Base-by-base conservation (phyloP, 305 asterid species). In the Fraxinus latifolia region DNA sequence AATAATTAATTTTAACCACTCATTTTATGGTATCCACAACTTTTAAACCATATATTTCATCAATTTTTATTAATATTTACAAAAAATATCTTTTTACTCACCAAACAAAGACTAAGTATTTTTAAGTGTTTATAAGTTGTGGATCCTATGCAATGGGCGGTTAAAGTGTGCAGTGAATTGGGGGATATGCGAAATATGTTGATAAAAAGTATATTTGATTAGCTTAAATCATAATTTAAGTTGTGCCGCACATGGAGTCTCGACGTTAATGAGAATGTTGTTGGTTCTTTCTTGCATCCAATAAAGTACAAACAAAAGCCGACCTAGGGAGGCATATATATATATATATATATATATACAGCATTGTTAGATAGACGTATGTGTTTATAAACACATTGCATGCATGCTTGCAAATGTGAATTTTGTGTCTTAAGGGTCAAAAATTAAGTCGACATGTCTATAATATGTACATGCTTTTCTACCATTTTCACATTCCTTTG, bases 381-480 rank as follows among this genome's bases (percentile, higher is more conserved):
- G 23, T 17, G 23, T 15, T n/a, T 3, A 15, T 55, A 7, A 15
- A 55, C 23, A 55, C 23, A 53, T 15, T 55, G 65, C 65, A 55
- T 17, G 7, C 65, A 19, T 55, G 19, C 7, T 55, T 55, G 23
- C 0, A 1, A 15, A 55, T 14, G 62, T 50, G 62, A 15, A 17
- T 15, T 55, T 34, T 34, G 39, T 34, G 39, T 34, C 37, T n/a
- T n/a, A 53, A 17, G 6, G 17, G 65, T 55, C 25, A 55, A 15
- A 15, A n/a, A 14, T 44, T 89, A 80, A 83, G 87, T 83, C 83
- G 53, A 87, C 23, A 17, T 83, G 91, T 89, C 89, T 78, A 39
- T 84, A 87, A 88, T 90, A 89, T 91, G 87, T 88, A 84, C 44
- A 53, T 90, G 93, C 85, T 76, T 89, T 82, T 89, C 90, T 67